Conservation (phyloP, 306 rosid genomes). For the Crotalaria pallida region DNA sequence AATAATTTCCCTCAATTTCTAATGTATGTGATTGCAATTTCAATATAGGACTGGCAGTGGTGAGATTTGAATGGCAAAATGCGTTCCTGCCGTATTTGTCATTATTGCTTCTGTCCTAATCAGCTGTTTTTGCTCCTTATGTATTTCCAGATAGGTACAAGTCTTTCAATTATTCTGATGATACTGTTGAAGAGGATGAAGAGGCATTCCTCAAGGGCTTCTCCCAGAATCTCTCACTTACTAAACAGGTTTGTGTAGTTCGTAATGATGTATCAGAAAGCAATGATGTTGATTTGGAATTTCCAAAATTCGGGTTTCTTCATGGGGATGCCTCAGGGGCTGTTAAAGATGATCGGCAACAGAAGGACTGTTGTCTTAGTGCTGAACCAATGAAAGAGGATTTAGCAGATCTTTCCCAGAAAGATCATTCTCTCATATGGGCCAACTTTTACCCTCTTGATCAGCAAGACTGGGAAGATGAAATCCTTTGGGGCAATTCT, state of each 20-base stretch:
- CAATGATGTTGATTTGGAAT: slow-evolving; percentile 45
- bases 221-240: slow-evolving; percentile 36
- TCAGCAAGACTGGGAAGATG: slow-evolving; percentile 90
- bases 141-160: slow-evolving; percentile 62
- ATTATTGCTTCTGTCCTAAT: slow-evolving; percentile 19
- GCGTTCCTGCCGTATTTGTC: slow-evolving; percentile 6
- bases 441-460: slow-evolving; percentile 70
- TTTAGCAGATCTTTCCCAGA: slow-evolving; percentile 25
- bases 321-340: slow-evolving; percentile 37
- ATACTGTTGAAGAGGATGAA: slow-evolving; percentile 91
- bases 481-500: slow-evolving; percentile 83
- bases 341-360: slow-evolving; percentile 29
- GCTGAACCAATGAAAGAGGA: slow-evolving; percentile 72
- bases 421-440: slow-evolving; percentile 29
- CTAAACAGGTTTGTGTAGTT: slow-evolving; percentile 35
- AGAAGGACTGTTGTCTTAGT: slow-evolving; percentile 44
- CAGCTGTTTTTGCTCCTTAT: neutral
- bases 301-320: slow-evolving; percentile 45
- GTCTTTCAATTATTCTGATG: slow-evolving; percentile 46
- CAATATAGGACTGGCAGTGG: slow-evolving; percentile 8
- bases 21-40: neutral
- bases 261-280: slow-evolving; percentile 37
- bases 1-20: neutral
- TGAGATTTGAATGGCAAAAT: slow-evolving; percentile 18
- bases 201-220: slow-evolving; percentile 67